Percentiles rank a stretch among this genome's conserved stretches.
Evolutionary conservation across 306 rosid genomes (phyloP).

Genomic region (Medicago arabica): DNA sequence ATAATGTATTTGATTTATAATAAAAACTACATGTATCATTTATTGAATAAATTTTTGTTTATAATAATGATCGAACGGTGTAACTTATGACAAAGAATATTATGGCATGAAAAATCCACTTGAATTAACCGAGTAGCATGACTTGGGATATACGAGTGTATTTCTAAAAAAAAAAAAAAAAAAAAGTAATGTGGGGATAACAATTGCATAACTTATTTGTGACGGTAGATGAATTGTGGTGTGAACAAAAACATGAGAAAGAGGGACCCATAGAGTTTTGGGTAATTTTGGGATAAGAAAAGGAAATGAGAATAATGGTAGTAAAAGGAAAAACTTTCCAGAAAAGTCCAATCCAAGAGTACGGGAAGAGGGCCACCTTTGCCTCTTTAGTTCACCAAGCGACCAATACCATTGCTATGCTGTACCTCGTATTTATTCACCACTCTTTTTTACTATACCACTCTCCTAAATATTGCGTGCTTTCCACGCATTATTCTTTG

Average conservation of each 20-base stretch:
- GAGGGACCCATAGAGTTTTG: slow-evolving; percentile 19
- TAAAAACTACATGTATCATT: too few species aligned
- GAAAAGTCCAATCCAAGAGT: slow-evolving; percentile 95
- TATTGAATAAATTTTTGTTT: too few species aligned
- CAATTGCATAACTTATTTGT: too few species aligned
- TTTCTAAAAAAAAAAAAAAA: too few species aligned
- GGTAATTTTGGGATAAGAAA: slow-evolving; percentile 54
- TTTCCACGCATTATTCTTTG: neutral
- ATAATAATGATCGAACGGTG: too few species aligned
- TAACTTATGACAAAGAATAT: too few species aligned
- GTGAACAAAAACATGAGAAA: neutral
- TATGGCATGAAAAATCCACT: too few species aligned
- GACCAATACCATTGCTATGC: slow-evolving; percentile 58
- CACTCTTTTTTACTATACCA: slow-evolving; percentile 21
- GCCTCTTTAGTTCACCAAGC: slow-evolving; percentile 68
- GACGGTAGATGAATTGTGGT: neutral
- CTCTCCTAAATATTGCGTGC: slow-evolving; percentile 47
- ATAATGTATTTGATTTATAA: too few species aligned
- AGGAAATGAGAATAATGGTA: slow-evolving; percentile 64
- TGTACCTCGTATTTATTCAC: slow-evolving; percentile 71
- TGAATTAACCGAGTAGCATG: too few species aligned
- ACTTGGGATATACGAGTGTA: too few species aligned
- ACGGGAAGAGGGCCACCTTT: slow-evolving; percentile 95
- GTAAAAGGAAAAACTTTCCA: slow-evolving; percentile 69
- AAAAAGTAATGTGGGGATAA: too few species aligned